Base-by-base conservation (phyloP, 345 rosid genomes). In the Carallia pectinifolia region DNA sequence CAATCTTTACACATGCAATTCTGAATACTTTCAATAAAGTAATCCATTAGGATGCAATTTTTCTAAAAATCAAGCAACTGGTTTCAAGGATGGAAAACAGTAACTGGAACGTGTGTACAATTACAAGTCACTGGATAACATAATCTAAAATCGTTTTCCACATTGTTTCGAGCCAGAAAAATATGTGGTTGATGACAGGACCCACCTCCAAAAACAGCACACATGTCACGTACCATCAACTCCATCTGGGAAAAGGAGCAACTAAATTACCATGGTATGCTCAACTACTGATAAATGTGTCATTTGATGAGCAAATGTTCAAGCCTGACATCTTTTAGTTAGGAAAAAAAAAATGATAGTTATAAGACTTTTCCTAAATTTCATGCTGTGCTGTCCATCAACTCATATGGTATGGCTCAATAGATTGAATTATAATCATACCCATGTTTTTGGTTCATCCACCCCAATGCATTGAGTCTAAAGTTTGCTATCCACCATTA, bases 201-300 rank as follows among this genome's bases (percentile, higher is more conserved):
- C 83, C 88, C 92, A 89, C 93, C 92, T 89, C 85, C 87, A 80
- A 79, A 82, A 82, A 84, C 87, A 74, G 93, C 94, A 77, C 47
- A 85, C 66, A 81, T 69, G 84, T 89, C 96, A 95, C 93, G 97
- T 90, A 81, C 83, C 97, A 90, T 91, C 95, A 77, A 82, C 75
- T 88, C 88, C 96, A 91, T 94, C 96, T 95, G 97, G 91, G 86
- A 89, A 87, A 90, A 90, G 89, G 81, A 92, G 81, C 85, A 90
- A 71, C 77, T 79, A 40, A 16, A 81, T 88, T 75, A 82, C 82
- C 74, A 85, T 55, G 31, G 58, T 72, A 33, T 76, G 60, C 73
- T 71, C 61, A 27, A 65, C 69, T 58, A 48, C 71, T 66, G 17
- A 36, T 31, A 72, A 59, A 78, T 71, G 64, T 55, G 62, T 69